phyloP scores from a whole-genome alignment of 352 stramenopile species.

The Pythium grandisporangium region DNA sequence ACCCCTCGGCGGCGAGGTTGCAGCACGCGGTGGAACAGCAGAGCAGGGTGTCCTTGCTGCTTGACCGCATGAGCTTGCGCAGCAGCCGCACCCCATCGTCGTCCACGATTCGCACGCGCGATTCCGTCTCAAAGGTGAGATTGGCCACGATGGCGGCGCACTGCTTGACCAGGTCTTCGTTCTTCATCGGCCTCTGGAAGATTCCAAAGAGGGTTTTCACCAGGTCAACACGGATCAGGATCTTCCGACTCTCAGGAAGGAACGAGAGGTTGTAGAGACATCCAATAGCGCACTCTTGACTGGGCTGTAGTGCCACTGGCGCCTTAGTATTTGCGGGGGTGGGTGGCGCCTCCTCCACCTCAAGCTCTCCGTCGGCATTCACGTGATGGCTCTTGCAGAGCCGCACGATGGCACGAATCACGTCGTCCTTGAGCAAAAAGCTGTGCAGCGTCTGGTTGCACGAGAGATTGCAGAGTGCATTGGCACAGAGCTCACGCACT shows the following conservation, averaged over 20 bases:
- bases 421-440: constrained; percentile 62
- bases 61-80: constrained; percentile 55
- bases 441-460: constrained; percentile 56
- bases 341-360: constrained; percentile 44
- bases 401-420: constrained; percentile 56
- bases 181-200: constrained; percentile 57
- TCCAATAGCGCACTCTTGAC: constrained; percentile 60
- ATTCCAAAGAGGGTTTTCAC: constrained; percentile 55
- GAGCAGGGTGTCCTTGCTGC: constrained; percentile 49
- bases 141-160: constrained; percentile 60
- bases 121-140: constrained; percentile 64
- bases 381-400: constrained; percentile 45
- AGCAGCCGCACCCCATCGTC: constrained; percentile 55
- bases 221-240: constrained; percentile 46
- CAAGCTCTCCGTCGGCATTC: constrained; percentile 28
- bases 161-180: constrained; percentile 57
- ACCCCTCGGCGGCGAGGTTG: constrained; percentile 56
- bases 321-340: constrained; percentile 27
- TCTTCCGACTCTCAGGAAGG: constrained; percentile 45
- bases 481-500: constrained; percentile 59
- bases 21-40: constrained; percentile 69
- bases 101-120: constrained; percentile 42
- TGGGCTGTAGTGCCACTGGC: constrained; percentile 31
- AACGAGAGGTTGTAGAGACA: constrained; percentile 82
- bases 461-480: constrained; percentile 76